phyloP scores from a whole-genome alignment of 768 basidiomycete species.

The Porpolomopsis calyptriformis region DNA sequence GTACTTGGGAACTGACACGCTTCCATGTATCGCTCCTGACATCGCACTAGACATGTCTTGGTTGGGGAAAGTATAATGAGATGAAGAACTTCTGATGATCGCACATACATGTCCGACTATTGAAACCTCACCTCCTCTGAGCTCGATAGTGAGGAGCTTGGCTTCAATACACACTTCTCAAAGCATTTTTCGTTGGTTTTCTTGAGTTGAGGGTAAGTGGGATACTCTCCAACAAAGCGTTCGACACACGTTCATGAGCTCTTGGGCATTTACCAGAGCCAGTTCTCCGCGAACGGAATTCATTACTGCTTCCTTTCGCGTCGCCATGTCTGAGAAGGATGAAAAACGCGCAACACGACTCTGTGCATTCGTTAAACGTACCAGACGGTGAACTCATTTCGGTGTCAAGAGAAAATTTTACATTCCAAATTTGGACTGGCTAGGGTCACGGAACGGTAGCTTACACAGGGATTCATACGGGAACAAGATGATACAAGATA shows the following conservation, averaged over 20 bases:
- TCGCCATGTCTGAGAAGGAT: constrained; percentile 28
- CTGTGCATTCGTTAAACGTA: neutral
- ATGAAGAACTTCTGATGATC: neutral
- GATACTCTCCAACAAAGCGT: neutral
- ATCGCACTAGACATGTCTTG: constrained; percentile 68
- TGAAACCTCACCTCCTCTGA: constrained; percentile 55
- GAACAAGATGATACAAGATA: too few relatives aligned
- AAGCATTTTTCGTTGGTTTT: constrained; percentile 76
- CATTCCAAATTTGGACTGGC: too few relatives aligned
- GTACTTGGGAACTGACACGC: constrained; percentile 48
- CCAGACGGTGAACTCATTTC: neutral
- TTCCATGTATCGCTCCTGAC: constrained; percentile 77
- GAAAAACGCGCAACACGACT: neutral
- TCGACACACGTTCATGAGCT: constrained; percentile 60
- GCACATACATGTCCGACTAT: too few relatives aligned
- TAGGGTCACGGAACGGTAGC: too few relatives aligned
- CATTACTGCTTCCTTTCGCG: constrained; percentile 49
- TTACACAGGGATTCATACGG: too few relatives aligned
- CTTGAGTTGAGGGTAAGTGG: constrained; percentile 25
- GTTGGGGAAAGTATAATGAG: neutral
- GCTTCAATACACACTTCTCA: constrained; percentile 67
- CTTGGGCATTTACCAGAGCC: constrained; percentile 65
- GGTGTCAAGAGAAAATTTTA: neutral
- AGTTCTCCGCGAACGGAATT: constrained; percentile 58
- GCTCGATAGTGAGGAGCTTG: constrained; percentile 53